Evolutionary conservation across 345 rosid genomes (phyloP).

Genomic region (Pistacia integerrima): DNA sequence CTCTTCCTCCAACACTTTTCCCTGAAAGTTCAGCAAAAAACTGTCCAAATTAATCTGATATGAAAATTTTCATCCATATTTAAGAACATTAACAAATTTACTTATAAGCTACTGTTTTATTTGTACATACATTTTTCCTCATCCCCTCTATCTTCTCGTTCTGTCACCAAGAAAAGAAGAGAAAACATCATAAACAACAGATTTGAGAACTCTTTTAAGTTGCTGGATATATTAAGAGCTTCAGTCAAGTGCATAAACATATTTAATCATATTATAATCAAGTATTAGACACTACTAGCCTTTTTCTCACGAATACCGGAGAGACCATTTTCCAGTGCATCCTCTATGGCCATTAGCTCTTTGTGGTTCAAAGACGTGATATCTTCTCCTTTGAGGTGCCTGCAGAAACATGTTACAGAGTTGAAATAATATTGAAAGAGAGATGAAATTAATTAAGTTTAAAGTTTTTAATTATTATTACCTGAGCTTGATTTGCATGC

Average conservation of each 20-base stretch:
- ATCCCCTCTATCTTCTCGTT: conserved; percentile 34
- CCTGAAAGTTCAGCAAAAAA: conserved; percentile 27
- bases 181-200: background rate
- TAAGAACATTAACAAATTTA: background rate
- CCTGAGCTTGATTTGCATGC: conserved; percentile 83
- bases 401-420: conserved; percentile 10
- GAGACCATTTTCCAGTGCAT: conserved; percentile 73
- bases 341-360: conserved; percentile 60
- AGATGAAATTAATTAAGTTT: background rate
- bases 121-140: conserved; percentile 47
- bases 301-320: conserved; percentile 47
- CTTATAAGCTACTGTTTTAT: background rate
- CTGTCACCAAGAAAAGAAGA: conserved; percentile 31
- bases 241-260: too few species aligned
- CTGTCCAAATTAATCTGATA: background rate
- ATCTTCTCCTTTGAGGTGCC: conserved; percentile 80
- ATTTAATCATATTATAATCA: background rate
- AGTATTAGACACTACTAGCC: conserved; percentile 29
- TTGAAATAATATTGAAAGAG: background rate
- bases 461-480: conserved; percentile 1
- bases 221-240: too few species aligned
- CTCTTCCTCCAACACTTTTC: conserved; percentile 40
- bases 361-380: conserved; percentile 58
- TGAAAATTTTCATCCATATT: background rate
- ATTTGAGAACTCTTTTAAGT: too few species aligned